These are phyloP conservation scores for Colletotrichum sidae DNA, from an alignment of 2,329 filamentous ascomycete genomes.

Conservation along the genomic window DNA sequence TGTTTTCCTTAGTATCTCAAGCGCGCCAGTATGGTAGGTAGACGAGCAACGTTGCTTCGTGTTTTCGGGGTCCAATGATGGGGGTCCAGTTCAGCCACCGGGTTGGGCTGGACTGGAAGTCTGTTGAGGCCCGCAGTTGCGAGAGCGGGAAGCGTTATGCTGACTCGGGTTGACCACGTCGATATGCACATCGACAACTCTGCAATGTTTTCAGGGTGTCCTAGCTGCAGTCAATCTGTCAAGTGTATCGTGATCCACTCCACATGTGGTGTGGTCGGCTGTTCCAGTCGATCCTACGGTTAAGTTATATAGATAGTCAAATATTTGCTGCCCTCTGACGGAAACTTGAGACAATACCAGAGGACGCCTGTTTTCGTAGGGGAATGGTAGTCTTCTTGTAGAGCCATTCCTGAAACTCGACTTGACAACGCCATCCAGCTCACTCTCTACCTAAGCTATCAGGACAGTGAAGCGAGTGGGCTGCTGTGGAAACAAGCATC, in stretches of 20 bases:
- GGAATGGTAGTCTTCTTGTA: no score
- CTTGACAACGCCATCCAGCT: no score
- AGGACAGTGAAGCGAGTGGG: no score
- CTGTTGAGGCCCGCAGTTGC: conserved; percentile 18
- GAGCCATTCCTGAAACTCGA: no score
- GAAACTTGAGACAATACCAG: no score
- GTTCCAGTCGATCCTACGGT: no score
- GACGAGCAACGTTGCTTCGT: conserved; percentile 2
- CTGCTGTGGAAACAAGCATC: not conserved
- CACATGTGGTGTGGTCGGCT: not conserved
- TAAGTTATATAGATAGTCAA: no score
- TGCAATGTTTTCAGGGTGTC: not conserved
- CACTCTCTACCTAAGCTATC: no score
- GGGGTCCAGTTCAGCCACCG: conserved; percentile 12
- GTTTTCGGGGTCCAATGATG: conserved; percentile 22
- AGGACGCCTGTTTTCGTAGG: no score
- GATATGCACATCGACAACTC: conserved; percentile 17
- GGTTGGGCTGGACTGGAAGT: conserved; percentile 15
- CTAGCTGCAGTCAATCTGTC: no score
- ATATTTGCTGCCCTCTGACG: no score
- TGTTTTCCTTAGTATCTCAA: conserved; percentile 1
- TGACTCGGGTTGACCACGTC: conserved; percentile 20
- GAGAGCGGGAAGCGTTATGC: conserved; percentile 16
- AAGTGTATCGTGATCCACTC: not conserved
- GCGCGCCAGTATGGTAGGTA: not conserved